Evolutionary conservation across 139 green algal species (phyloP).

Genomic region (Spirogloea muscicola): DNA sequence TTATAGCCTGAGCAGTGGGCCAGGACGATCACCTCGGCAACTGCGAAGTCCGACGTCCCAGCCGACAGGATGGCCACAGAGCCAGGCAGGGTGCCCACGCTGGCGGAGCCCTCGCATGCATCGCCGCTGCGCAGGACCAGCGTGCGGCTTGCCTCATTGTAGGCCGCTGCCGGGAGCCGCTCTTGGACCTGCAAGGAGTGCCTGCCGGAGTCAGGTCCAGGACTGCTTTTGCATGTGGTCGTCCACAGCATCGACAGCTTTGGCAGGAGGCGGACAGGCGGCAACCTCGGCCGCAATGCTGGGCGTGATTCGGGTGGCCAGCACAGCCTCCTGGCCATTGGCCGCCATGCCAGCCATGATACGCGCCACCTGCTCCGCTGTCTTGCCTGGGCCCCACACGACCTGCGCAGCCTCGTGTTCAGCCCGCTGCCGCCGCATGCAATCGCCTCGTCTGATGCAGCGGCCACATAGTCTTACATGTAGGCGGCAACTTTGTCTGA

Average conservation of each 20-base stretch:
- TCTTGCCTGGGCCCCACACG: slow-evolving; percentile 61
- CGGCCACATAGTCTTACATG: no score
- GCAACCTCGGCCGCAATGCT: no score
- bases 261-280: neutral
- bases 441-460: no score
- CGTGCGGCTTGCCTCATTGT: no score
- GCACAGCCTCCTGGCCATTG: slow-evolving; percentile 49
- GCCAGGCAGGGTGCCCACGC: slow-evolving; percentile 52
- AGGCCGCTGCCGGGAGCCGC: no score
- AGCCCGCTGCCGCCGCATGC: neutral
- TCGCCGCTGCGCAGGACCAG: no score
- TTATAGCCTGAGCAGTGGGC: no score
- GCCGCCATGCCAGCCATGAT: slow-evolving; percentile 24
- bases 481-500: no score
- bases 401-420: slow-evolving; percentile 34
- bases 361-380: slow-evolving; percentile 53
- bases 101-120: no score
- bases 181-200: no score
- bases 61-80: slow-evolving; percentile 66
- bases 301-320: slow-evolving; percentile 62
- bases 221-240: neutral
- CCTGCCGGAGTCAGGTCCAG: no score
- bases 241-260: neutral
- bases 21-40: slow-evolving; percentile 38
- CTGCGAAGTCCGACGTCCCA: slow-evolving; percentile 61